Evolutionary conservation across 2,329 filamentous ascomycete genomes (phyloP), one percentile per base, ranked within the genome.

Genomic region (Diplodia sapinea): DNA sequence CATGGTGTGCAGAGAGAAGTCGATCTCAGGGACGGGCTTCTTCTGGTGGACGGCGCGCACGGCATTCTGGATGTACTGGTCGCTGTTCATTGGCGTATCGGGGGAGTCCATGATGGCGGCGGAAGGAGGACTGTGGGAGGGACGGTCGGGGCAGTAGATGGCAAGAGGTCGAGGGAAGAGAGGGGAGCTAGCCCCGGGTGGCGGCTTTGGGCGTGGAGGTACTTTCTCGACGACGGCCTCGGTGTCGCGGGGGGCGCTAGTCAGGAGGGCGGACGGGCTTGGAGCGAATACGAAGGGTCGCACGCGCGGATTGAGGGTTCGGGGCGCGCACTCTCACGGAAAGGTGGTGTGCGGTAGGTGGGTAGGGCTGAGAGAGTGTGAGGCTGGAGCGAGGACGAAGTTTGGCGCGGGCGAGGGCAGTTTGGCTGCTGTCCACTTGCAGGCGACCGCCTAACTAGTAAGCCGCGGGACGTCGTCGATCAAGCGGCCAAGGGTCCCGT

Each of bases 1-100:
- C 94, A 98, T 97, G 70, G 91, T 95, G 81, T 99, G 95, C 77
- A 99, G 89, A 67, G 93, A 96, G 80, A 99, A 99, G 84, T 99
- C 95, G 76, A 99, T 98, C 85, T 98, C 94, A 68, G 95, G 95
- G 62, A 96, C 86, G 66, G 94, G 94, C 84, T 91, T 94, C 90
- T 98, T 98, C 75, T 97, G 89, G 79, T 90, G 89, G 76, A 99
- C 93, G 69, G 95, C 95, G 79, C 92, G 92, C 77, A 94, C 90
- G 74, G 92, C 91, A 87, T 93, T 94, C 83, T 97, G 93, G 77
- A 97, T 77, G 74, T 83, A 83, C 55, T 77, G 73, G 71, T 81
- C 79, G 72, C 79, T 77, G 69, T 74, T 70, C 29, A 66, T 66
- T 73, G 76, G 74, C 67, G 72, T 71, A 56, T 73, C 74, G 73